Evolutionary conservation across 306 rosid genomes (phyloP).

Genomic region (Quercus wislizeni): DNA sequence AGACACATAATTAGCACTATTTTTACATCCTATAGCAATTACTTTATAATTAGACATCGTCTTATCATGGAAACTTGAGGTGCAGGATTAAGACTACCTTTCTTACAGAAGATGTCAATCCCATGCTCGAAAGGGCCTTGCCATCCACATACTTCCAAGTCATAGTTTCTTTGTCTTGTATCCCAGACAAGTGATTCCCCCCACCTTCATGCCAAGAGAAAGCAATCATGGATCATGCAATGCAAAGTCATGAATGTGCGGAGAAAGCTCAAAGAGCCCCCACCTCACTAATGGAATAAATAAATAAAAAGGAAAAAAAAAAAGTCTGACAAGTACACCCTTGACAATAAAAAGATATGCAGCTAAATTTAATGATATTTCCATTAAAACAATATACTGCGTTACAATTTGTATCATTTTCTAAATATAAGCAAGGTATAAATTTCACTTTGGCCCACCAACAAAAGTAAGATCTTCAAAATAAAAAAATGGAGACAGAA

Average conservation of each 20-base stretch:
- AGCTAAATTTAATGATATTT: neutral
- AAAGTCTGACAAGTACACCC: neutral
- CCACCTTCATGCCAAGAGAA: slow-evolving; percentile 37
- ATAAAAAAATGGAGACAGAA: neutral
- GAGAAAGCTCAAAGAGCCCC: neutral
- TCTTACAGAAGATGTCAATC: slow-evolving; percentile 84
- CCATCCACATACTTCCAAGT: slow-evolving; percentile 70
- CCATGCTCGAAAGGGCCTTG: slow-evolving; percentile 59
- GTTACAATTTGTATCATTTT: neutral
- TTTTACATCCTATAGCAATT: neutral
- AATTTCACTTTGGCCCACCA: neutral
- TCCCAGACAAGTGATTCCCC: slow-evolving; percentile 29
- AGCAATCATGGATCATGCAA: neutral
- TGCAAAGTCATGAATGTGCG: neutral
- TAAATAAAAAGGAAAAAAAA: neutral
- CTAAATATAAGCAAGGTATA: neutral
- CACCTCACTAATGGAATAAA: neutral
- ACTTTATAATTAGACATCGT: neutral
- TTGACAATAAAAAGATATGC: neutral
- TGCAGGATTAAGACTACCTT: slow-evolving; percentile 50
- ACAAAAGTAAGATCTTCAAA: neutral
- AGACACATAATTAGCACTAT: neutral
- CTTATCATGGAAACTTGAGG: neutral
- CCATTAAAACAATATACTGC: neutral
- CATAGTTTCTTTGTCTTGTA: slow-evolving; percentile 41